These are phyloP conservation scores for Vigna angularis DNA, from an alignment of 306 rosid genomes.

Conservation along the genomic window DNA sequence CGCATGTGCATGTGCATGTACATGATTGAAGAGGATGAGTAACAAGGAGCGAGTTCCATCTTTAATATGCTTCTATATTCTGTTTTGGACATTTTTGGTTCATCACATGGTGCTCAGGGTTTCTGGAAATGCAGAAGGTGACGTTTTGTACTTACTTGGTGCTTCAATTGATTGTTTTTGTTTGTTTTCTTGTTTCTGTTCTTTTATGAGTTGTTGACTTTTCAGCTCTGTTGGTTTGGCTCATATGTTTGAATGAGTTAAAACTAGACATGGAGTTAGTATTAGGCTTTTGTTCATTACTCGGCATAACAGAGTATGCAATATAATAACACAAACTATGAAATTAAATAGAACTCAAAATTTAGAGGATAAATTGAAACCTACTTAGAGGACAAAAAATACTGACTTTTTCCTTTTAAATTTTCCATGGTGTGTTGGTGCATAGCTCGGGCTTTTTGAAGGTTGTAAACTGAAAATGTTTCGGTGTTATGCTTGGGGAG, in stretches of 20 bases:
- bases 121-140: constrained; percentile 46
- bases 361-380: neutral
- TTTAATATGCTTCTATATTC: constrained; percentile 18
- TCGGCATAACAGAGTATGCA: neutral
- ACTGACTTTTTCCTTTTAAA: neutral
- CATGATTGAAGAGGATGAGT: neutral
- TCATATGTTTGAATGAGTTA: neutral
- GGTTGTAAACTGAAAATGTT: neutral
- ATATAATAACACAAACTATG: neutral
- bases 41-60: constrained; percentile 42
- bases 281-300: neutral
- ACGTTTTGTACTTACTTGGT: neutral
- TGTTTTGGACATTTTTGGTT: constrained; percentile 32
- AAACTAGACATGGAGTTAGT: neutral
- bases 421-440: neutral
- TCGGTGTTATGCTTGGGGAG: neutral
- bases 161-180: neutral
- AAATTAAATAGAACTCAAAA: neutral
- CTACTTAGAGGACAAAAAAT: neutral
- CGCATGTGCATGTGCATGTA: neutral
- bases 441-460: neutral
- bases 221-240: neutral
- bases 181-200: neutral
- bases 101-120: constrained; percentile 38
- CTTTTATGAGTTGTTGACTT: neutral